Evolutionary conservation across 192 early-diverging fungal genomes (phyloP).

Genomic region (Umbelopsis vinacea): DNA sequence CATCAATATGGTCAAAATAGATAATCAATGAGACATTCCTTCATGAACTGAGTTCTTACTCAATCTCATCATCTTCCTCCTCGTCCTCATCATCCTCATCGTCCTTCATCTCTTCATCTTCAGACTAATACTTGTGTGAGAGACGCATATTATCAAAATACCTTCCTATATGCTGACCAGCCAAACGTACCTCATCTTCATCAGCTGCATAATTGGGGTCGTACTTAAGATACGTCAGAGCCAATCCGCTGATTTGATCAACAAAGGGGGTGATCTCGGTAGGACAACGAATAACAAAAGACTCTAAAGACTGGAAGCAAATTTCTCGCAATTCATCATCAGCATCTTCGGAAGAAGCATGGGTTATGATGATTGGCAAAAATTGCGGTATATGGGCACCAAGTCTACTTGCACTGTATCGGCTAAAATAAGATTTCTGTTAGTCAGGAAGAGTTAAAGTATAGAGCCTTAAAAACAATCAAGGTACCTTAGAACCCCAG

Average conservation of each 20-base stretch:
- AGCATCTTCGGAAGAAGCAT: constrained; percentile 60
- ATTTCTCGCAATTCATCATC: constrained; percentile 83
- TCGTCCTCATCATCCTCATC: constrained; percentile 68
- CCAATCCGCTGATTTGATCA: constrained; percentile 59
- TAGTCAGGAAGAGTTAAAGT: background rate
- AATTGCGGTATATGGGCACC: constrained; percentile 66
- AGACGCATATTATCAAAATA: background rate
- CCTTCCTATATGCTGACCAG: background rate
- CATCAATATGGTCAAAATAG: no score
- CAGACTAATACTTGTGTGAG: constrained; percentile 43
- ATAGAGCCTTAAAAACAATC: background rate
- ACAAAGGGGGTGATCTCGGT: constrained; percentile 71
- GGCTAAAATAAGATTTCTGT: constrained; percentile 50
- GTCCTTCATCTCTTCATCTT: constrained; percentile 61
- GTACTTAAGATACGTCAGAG: constrained; percentile 72
- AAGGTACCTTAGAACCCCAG: constrained; percentile 71
- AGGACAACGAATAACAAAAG: constrained; percentile 78
- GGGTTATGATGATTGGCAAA: constrained; percentile 65
- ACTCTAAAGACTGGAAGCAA: constrained; percentile 80
- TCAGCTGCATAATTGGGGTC: constrained; percentile 87
- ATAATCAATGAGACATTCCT: no score
- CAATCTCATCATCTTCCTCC: constrained; percentile 60
- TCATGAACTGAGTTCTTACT: constrained; percentile 40
- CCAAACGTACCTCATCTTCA: constrained; percentile 55
- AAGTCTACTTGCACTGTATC: constrained; percentile 68